Base-by-base conservation (phyloP, 352 stramenopile genomes). In the Pythium scleroteichum region DNA sequence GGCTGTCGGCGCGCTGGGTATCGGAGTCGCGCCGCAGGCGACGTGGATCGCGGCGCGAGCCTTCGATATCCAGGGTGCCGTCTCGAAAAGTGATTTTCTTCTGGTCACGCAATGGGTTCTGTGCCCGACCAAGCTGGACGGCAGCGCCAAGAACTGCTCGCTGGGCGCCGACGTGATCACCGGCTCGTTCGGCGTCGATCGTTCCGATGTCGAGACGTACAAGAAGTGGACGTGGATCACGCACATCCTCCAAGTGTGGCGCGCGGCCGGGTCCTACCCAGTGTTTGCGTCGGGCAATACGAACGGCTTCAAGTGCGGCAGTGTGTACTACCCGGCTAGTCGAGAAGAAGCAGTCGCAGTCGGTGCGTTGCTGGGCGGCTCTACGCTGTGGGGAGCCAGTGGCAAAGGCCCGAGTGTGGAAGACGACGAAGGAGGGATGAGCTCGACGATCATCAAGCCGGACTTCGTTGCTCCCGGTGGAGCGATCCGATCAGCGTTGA, bases 401-500 rank as follows among this genome's bases (percentile, higher is more conserved):
- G 79, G 82, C 29, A 90, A 90, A 59, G 82, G 82, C 24, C 78
- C 77, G 5, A 82, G 71, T 55, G 23, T 59, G 22, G 61, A 72
- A 20, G 72, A 83, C 9, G 63, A 73, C 14, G 48, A 57, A 1
- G 39, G 17, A 20, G 9, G 29, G 5, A 23, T 32, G 49, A 2
- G n/a, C 20, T 53, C 66, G 19, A 69, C 71, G 23, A 53, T 88
- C 19, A 69, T 90, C 44, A 90, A 92, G 54, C 80, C 81, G 16
- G 79, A 92, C 50, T 87, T 90, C 63, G 80, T 90, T 26, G 81
- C 83, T 22, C 83, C 83, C 38, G 83, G 83, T 1, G 76, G 84
- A 4, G 79, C 71, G 3, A 88, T 92, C 62, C 72, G 79, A 42
- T 92, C 82, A 2, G 75, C 79, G 0, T 62, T 86, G 46, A 92